These are phyloP conservation scores for Coniochaeta pulveracea DNA, from an alignment of 2,329 filamentous ascomycete species.

Conservation along the genomic window DNA sequence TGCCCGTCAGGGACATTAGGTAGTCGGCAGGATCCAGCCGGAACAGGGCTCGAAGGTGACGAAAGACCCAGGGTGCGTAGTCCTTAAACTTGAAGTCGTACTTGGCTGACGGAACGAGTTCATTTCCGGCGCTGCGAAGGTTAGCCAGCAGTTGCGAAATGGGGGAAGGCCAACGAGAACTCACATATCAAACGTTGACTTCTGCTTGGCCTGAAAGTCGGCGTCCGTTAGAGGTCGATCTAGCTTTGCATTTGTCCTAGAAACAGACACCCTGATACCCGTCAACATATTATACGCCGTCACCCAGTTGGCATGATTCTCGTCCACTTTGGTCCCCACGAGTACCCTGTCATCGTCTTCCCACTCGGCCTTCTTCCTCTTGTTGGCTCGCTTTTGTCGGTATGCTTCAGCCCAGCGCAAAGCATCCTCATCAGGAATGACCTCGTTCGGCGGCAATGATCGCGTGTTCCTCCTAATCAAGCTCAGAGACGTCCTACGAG, in stretches of 20 bases:
- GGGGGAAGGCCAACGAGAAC: conserved; percentile 21
- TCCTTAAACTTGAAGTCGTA: conserved; percentile 99
- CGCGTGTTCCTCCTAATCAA: conserved; percentile 71
- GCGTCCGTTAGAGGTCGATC: conserved; percentile 80
- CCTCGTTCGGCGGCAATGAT: conserved; percentile 74
- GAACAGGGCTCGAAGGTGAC: conserved; percentile 78
- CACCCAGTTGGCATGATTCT: conserved; percentile 93
- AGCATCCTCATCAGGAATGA: conserved; percentile 80
- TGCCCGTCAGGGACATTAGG: conserved; percentile 93
- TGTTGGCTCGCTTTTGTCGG: conserved; percentile 81
- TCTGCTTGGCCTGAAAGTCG: conserved; percentile 90
- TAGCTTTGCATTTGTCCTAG: conserved; percentile 91
- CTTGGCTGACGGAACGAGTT: conserved; percentile 93
- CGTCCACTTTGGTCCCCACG: conserved; percentile 94
- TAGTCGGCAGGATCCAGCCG: conserved; percentile 93
- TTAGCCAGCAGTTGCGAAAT: conserved; percentile 10
- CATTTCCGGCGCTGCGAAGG: conserved; percentile 70
- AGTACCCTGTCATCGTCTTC: conserved; percentile 91
- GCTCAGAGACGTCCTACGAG: conserved; percentile 71
- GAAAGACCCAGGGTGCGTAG: conserved; percentile 99
- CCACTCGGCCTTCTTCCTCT: conserved; percentile 69
- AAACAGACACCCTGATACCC: conserved; percentile 93
- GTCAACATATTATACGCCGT: conserved; percentile 99
- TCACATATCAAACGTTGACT: conserved; percentile 97
- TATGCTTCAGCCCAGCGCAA: conserved; percentile 87